Percentiles rank a stretch among this genome's conserved stretches.
Conservation (phyloP, 495 filamentous ascomycete species). For the Apodospora peruviana region DNA sequence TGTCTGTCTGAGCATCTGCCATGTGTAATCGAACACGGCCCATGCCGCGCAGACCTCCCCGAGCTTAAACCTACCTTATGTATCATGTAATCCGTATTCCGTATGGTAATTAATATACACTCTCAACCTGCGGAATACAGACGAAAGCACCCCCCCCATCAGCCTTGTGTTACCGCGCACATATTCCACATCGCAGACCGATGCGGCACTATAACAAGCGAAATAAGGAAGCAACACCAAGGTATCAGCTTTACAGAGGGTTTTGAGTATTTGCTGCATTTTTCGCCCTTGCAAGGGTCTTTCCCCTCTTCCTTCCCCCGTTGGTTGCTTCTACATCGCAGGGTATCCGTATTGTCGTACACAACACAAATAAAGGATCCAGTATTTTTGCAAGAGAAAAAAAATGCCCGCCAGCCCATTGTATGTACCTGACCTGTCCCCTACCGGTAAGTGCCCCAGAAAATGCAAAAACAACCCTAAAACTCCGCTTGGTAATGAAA, state of each 20-base stretch:
- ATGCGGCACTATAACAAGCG: conserved; percentile 10
- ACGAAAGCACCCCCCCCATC: background rate
- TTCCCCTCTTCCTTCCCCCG: background rate
- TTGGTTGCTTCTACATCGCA: background rate
- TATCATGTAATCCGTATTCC: no score
- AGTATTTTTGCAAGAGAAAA: background rate
- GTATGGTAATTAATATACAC: no score
- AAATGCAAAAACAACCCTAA: background rate
- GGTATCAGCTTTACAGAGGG: background rate
- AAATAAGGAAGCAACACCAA: conserved; percentile 5
- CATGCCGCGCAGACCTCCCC: no score
- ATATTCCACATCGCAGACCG: background rate
- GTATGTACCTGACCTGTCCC: no score
- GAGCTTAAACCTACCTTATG: no score
- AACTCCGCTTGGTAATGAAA: background rate
- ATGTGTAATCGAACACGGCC: no score
- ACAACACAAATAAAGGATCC: no score
- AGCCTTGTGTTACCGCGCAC: background rate
- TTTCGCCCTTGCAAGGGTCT: background rate
- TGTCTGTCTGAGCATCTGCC: background rate
- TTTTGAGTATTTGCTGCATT: background rate
- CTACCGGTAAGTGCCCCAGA: no score
- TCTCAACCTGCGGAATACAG: no score
- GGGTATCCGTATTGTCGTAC: no score
- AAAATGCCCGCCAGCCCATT: no score